Conservation (phyloP, 129 eudicot species). For the Chrysanthemum seticuspe region DNA sequence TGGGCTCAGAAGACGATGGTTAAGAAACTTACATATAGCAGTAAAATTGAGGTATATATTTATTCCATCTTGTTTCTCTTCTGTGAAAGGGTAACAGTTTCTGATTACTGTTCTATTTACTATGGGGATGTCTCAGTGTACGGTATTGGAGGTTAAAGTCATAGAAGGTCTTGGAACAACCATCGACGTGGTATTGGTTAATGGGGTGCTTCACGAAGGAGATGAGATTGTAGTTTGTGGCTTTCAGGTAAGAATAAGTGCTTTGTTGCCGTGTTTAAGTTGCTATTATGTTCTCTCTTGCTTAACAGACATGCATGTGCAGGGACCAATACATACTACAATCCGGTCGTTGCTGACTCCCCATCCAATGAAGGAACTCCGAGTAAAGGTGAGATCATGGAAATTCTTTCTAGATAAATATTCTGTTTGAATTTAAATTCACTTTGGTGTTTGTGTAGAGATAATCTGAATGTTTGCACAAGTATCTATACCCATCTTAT, state of each 20-base stretch:
- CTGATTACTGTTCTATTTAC: conserved; percentile 6
- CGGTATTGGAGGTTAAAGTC: conserved; percentile 99
- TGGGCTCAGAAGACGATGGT: conserved; percentile 98
- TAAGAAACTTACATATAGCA: conserved; percentile 72
- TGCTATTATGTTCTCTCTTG: conserved; percentile 10
- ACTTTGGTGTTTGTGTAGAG: too few species aligned
- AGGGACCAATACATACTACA: conserved; percentile 86
- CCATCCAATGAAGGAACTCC: conserved; percentile 97
- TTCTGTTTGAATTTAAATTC: too few species aligned
- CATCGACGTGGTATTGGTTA: conserved; percentile 88
- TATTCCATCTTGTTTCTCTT: neutral
- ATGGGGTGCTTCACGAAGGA: conserved; percentile 97
- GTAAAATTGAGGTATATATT: conserved; percentile 64
- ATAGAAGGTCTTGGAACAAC: conserved; percentile 98
- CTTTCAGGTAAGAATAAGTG: conserved; percentile 63
- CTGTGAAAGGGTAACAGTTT: neutral
- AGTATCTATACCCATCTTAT: neutral
- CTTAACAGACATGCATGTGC: conserved; percentile 24
- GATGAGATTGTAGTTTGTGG: conserved; percentile 97
- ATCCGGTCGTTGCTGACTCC: conserved; percentile 89
- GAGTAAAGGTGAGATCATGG: conserved; percentile 66
- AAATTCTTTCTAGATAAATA: too few species aligned
- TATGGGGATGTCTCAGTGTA: conserved; percentile 57
- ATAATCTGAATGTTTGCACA: neutral
- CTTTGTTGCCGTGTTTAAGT: conserved; percentile 10